A percentile compares a stretch with the other conserved stretches of the same genome.
Evolutionary conservation across 768 basidiomycete species (phyloP).

Genomic region (Tricholoma terreum): DNA sequence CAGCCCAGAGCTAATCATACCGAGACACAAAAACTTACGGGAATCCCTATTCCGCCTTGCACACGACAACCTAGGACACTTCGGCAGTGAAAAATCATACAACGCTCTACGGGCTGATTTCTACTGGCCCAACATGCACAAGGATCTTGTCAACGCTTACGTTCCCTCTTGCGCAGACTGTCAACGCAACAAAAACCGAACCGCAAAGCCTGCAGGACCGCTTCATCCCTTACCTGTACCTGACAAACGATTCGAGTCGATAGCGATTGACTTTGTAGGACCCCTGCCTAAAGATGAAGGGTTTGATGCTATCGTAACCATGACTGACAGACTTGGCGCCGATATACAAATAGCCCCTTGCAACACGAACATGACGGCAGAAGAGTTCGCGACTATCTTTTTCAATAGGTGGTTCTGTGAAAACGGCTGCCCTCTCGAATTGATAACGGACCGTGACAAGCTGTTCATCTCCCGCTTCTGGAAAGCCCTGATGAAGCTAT

Average conservation of each 20-base stretch:
- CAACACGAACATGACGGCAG: slow-evolving; percentile 9
- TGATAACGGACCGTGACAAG: slow-evolving; percentile 11
- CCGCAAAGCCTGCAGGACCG: slow-evolving; percentile 17
- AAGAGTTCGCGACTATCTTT: slow-evolving; percentile 18
- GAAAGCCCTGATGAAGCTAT: neutral
- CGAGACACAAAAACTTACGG: too few relatives aligned
- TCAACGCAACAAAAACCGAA: slow-evolving; percentile 27
- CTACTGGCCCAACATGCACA: neutral
- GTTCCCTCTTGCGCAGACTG: slow-evolving; percentile 20
- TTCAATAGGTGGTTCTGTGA: slow-evolving; percentile 27
- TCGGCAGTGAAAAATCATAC: neutral
- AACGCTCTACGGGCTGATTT: neutral
- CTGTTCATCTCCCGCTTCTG: slow-evolving; percentile 23
- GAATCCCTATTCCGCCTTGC: neutral
- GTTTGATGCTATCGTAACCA: slow-evolving; percentile 21
- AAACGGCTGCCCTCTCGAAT: slow-evolving; percentile 29
- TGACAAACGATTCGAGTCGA: slow-evolving; percentile 8
- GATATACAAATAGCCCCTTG: slow-evolving; percentile 10
- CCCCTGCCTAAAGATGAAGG: slow-evolving; percentile 27
- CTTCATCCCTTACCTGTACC: slow-evolving; percentile 24
- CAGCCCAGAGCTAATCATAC: too few relatives aligned
- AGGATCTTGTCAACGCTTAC: neutral
- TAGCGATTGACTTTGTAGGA: slow-evolving; percentile 31
- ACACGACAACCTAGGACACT: too few relatives aligned
- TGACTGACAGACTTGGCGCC: slow-evolving; percentile 14